These are phyloP conservation scores for Ceratocystis colombiana DNA, from an alignment of 2,329 filamentous ascomycete species.

Conservation along the genomic window DNA sequence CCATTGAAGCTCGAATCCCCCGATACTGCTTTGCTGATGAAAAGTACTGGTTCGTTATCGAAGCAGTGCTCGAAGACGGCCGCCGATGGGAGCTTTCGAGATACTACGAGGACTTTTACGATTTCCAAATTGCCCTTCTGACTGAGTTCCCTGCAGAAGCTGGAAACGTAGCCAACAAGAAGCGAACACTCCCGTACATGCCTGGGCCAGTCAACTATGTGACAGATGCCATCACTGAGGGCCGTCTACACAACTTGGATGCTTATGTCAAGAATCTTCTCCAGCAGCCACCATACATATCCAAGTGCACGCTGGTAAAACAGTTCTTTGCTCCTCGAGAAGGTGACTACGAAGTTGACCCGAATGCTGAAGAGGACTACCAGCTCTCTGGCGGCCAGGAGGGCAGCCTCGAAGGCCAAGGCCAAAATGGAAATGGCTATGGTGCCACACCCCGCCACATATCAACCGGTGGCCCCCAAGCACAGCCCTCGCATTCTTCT, in stretches of 20 bases:
- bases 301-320: slow-evolving; percentile 71
- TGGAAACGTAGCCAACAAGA: slow-evolving; percentile 68
- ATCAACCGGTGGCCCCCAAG: slow-evolving; percentile 33
- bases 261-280: slow-evolving; percentile 91
- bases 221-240: slow-evolving; percentile 94
- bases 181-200: slow-evolving; percentile 89
- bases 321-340: slow-evolving; percentile 84
- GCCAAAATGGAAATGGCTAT: slow-evolving; percentile 47
- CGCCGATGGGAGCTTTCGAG: slow-evolving; percentile 85
- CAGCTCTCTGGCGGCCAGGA: slow-evolving; percentile 46
- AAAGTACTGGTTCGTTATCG: slow-evolving; percentile 98
- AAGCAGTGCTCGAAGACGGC: slow-evolving; percentile 81
- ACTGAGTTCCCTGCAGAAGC: slow-evolving; percentile 88
- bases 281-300: slow-evolving; percentile 72
- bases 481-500: slow-evolving; percentile 45
- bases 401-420: not conserved
- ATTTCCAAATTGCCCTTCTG: slow-evolving; percentile 91
- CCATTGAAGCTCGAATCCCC: slow-evolving; percentile 74
- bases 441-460: slow-evolving; percentile 40
- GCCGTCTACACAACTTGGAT: slow-evolving; percentile 81
- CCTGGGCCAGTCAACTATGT: slow-evolving; percentile 95
- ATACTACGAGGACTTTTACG: slow-evolving; percentile 98
- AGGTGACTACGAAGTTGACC: slow-evolving; percentile 88
- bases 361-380: slow-evolving; percentile 65
- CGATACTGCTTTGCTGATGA: slow-evolving; percentile 93